Evolutionary conservation across 257 asterid species (phyloP).

Genomic region (Eucommia ulmoides): DNA sequence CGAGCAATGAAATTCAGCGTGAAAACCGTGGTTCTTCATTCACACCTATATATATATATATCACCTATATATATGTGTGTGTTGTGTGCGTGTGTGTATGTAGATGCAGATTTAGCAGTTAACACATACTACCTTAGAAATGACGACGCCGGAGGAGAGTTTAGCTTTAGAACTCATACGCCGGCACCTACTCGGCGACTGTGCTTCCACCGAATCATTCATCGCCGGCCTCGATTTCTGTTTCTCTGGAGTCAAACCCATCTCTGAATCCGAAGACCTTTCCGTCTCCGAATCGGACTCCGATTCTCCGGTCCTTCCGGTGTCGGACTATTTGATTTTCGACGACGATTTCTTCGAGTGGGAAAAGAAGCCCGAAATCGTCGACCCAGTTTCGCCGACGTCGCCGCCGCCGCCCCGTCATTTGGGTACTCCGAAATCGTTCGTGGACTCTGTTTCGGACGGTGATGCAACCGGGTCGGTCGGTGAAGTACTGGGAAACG

Average conservation of each 20-base stretch:
- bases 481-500: background rate
- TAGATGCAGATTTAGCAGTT: no score
- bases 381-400: background rate
- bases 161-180: background rate
- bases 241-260: background rate
- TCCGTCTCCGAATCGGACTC: background rate
- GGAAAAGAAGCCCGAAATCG: background rate
- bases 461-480: background rate
- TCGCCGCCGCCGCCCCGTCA: background rate
- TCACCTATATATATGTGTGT: no score
- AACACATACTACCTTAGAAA: no score
- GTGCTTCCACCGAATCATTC: background rate
- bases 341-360: background rate
- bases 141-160: background rate
- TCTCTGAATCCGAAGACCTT: no score
- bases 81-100: no score
- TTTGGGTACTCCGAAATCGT: background rate
- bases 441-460: no score
- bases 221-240: background rate
- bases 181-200: background rate
- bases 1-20: no score
- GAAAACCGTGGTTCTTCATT: no score
- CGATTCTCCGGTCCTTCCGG: background rate
- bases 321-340: background rate
- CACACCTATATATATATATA: no score